phyloP scores from a whole-genome alignment of 768 basidiomycete genomes.

The Lepiota subincarnata region DNA sequence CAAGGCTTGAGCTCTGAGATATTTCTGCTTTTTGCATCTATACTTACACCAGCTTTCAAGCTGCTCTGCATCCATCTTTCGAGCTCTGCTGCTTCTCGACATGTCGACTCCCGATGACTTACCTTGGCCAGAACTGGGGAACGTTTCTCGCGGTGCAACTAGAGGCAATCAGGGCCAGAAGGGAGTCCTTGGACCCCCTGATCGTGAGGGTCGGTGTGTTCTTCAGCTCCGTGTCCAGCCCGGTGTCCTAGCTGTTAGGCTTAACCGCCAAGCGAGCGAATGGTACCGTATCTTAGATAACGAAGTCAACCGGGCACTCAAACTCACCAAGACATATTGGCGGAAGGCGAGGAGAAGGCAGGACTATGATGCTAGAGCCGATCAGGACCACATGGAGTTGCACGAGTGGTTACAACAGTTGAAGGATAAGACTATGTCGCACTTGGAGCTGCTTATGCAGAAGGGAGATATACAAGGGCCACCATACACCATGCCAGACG shows the following conservation, averaged over 20 bases:
- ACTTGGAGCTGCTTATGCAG: slow-evolving; percentile 82
- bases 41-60: slow-evolving; percentile 12
- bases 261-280: slow-evolving; percentile 75
- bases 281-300: slow-evolving; percentile 78
- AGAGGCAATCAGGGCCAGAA: slow-evolving; percentile 86
- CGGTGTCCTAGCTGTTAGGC: slow-evolving; percentile 69
- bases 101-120: slow-evolving; percentile 69
- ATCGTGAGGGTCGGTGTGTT: slow-evolving; percentile 69
- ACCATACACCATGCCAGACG: slow-evolving; percentile 77
- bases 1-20: slow-evolving; percentile 24
- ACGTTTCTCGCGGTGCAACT: slow-evolving; percentile 80
- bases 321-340: slow-evolving; percentile 85
- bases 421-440: slow-evolving; percentile 87
- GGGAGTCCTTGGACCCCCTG: slow-evolving; percentile 67
- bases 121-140: slow-evolving; percentile 83
- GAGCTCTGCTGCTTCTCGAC: slow-evolving; percentile 24
- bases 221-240: slow-evolving; percentile 83
- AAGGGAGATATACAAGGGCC: slow-evolving; percentile 84
- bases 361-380: slow-evolving; percentile 80
- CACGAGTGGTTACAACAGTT: slow-evolving; percentile 86
- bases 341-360: slow-evolving; percentile 77
- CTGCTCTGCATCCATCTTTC: slow-evolving; percentile 18
- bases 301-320: slow-evolving; percentile 77
- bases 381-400: slow-evolving; percentile 86
- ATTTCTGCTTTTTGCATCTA: slow-evolving; percentile 27